phyloP scores from a whole-genome alignment of 2,329 filamentous ascomycete genomes.

The Fusarium odoratissimum region DNA sequence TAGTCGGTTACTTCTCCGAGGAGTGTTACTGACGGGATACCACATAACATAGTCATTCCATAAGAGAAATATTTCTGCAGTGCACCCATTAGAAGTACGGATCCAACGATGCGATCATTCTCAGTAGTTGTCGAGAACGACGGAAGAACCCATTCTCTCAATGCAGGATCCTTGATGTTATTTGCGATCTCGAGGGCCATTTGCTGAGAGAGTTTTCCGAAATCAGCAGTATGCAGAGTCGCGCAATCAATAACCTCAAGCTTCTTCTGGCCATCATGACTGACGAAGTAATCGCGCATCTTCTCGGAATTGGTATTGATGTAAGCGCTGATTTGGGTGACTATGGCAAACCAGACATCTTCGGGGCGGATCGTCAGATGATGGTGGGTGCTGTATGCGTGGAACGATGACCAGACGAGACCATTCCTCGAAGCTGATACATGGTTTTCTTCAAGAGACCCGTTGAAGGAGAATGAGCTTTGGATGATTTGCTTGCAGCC shows the following conservation, averaged over 20 bases:
- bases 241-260: accelerated
- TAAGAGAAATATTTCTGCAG: background rate
- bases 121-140: background rate
- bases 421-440: background rate
- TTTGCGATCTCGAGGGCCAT: background rate
- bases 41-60: accelerated
- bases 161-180: background rate
- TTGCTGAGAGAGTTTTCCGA: accelerated
- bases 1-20: background rate
- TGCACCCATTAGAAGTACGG: background rate
- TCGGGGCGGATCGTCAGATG: background rate
- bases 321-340: background rate
- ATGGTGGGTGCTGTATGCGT: background rate
- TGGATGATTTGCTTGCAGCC: background rate
- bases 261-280: accelerated
- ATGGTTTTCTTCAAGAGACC: accelerated
- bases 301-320: background rate
- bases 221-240: background rate
- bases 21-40: background rate
- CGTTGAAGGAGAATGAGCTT: accelerated
- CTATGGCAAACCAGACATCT: background rate
- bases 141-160: background rate
- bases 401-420: background rate
- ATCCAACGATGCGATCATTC: background rate
- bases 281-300: background rate